Evolutionary conservation across 768 basidiomycete species (phyloP).

Genomic region (Tricholoma flavovirens): DNA sequence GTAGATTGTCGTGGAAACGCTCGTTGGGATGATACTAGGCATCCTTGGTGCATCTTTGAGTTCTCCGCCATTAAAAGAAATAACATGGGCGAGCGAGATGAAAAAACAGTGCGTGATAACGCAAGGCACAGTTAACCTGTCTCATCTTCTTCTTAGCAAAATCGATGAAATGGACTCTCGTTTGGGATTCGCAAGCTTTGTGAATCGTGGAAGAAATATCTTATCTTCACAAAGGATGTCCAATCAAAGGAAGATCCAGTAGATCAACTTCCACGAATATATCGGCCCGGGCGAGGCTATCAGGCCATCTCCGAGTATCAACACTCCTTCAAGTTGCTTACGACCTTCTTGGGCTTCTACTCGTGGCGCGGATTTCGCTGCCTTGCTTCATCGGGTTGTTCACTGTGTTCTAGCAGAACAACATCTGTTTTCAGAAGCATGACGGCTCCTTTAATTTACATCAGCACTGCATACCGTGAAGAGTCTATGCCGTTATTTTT

Average conservation of each 20-base stretch:
- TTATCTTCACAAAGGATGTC: conserved; percentile 19
- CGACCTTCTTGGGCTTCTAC: no score
- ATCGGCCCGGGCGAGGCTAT: background rate
- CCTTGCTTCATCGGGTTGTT: background rate
- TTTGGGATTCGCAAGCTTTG: conserved; percentile 54
- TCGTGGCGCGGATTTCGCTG: background rate
- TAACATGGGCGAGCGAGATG: conserved; percentile 91
- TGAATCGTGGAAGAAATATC: conserved; percentile 51
- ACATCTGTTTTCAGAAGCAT: no score
- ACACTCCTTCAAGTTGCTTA: background rate
- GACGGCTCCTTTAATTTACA: no score
- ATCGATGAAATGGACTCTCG: conserved; percentile 76
- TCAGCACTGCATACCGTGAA: no score
- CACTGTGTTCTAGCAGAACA: no score
- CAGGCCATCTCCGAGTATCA: background rate
- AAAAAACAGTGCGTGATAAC: conserved; percentile 54
- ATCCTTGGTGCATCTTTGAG: conserved; percentile 69
- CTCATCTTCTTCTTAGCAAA: conserved; percentile 36
- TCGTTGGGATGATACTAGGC: conserved; percentile 60
- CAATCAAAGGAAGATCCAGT: background rate
- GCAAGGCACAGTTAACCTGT: conserved; percentile 1
- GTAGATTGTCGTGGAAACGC: conserved; percentile 65
- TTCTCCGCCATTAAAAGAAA: conserved; percentile 66
- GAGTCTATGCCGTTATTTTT: no score
- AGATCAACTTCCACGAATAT: background rate